phyloP scores from a whole-genome alignment of 225 moss, liverwort and hornwort genomes.

The Thuidium tamariscinum region DNA sequence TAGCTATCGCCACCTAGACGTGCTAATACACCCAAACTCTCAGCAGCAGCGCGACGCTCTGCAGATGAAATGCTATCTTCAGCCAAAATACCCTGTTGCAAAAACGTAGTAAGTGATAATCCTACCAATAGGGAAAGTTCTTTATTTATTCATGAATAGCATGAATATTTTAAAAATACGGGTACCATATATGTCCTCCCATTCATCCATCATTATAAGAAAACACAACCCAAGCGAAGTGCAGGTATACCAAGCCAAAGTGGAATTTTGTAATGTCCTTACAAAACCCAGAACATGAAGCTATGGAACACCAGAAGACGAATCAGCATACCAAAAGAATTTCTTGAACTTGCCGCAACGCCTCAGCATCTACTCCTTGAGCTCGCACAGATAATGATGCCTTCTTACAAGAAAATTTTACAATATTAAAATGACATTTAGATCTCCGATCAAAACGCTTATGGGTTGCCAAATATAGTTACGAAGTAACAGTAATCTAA shows the following conservation, averaged over 20 bases:
- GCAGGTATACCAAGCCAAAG: not conserved
- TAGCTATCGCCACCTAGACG: constrained; percentile 85
- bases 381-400: constrained; percentile 63
- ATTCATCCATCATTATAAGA: not conserved
- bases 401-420: constrained; percentile 13
- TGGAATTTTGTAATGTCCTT: not conserved
- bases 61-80: constrained; percentile 81
- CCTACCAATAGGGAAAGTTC: not conserved
- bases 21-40: constrained; percentile 89
- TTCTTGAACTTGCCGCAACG: constrained; percentile 76
- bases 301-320: not conserved
- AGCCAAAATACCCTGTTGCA: constrained; percentile 60
- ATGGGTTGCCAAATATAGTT: not conserved
- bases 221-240: not conserved
- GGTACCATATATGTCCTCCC: not conserved
- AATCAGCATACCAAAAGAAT: constrained; percentile 55
- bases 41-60: constrained; percentile 88
- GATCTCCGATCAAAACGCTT: not conserved
- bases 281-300: not conserved
- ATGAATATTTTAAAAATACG: not conserved
- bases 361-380: constrained; percentile 64
- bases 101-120: not conserved
- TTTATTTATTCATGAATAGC: not conserved
- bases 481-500: not conserved
- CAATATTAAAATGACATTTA: not conserved